A percentile compares a stretch with the other conserved stretches of the same genome.
phyloP scores from a whole-genome alignment of 805 yeast genomes.

The Candida montana region DNA sequence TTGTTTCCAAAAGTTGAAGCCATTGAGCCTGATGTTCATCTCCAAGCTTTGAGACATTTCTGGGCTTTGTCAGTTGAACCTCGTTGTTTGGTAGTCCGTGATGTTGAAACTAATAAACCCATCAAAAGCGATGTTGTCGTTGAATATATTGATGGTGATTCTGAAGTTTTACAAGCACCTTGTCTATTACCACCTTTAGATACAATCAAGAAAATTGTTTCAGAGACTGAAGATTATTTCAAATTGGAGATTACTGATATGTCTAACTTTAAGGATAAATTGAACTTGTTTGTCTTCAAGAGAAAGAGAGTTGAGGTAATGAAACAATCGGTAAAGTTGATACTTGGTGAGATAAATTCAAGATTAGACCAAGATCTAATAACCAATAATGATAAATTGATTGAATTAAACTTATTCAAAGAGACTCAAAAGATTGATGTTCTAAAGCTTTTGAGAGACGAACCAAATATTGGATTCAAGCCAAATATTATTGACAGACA shows the following conservation, averaged over 20 bases:
- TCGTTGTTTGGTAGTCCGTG: slow-evolving; percentile 73
- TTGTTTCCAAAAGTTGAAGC: slow-evolving; percentile 45
- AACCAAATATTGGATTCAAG: slow-evolving; percentile 22
- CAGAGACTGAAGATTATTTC: slow-evolving; percentile 45
- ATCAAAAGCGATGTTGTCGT: slow-evolving; percentile 39
- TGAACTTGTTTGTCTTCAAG: slow-evolving; percentile 43
- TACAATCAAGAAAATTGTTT: slow-evolving; percentile 42
- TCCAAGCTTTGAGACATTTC: slow-evolving; percentile 83
- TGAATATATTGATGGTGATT: slow-evolving; percentile 33
- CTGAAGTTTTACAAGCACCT: slow-evolving; percentile 45
- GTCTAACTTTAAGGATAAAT: slow-evolving; percentile 25
- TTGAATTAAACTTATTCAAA: slow-evolving; percentile 13
- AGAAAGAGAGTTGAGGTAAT: slow-evolving; percentile 28
- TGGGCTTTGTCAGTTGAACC: slow-evolving; percentile 85
- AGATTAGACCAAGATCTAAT: slow-evolving; percentile 12
- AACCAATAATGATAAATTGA: background rate
- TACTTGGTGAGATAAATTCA: slow-evolving; percentile 18
- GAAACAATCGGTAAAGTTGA: slow-evolving; percentile 30
- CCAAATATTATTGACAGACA: slow-evolving; percentile 51
- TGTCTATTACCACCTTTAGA: slow-evolving; percentile 60
- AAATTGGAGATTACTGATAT: slow-evolving; percentile 39
- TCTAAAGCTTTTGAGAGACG: slow-evolving; percentile 9
- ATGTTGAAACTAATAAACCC: slow-evolving; percentile 56
- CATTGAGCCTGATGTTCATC: slow-evolving; percentile 51
- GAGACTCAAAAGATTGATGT: slow-evolving; percentile 17